Evolutionary conservation across 225 moss, liverwort and hornwort genomes (phyloP), one percentile per base, ranked within the genome.

Genomic region (Sphagnum contortum): DNA sequence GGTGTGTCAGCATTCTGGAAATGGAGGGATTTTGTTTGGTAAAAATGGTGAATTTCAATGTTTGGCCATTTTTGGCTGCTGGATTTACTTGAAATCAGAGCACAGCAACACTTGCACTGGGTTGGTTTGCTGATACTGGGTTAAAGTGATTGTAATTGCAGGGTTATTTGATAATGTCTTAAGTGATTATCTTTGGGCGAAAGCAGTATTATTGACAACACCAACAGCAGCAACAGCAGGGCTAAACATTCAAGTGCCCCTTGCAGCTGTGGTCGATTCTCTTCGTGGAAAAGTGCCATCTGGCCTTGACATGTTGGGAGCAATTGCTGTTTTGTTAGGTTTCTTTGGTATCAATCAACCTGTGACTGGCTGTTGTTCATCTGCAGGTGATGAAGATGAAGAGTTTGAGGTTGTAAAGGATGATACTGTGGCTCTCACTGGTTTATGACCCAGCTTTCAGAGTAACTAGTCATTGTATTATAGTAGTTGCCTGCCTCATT

Each of bases 171-270:
- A 96, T 72, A 96, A 96, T 3, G 87, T 96, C 11, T 73, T 96
- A 66, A 92, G 96, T 64, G 92, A 96, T 71, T 96, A 92, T 66
- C 73, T 96, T 65, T 96, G 96, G 96, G 92, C 92, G 7, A 88
- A 87, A 69, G 96, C 92, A 45, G 70, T 92, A 11, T 64, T 96
- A 81, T 78, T 90, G 46, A 96, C 92, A 57, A 84, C 90, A 50
- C 96, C 92, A 49, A 96, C 96, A 59, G 92, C 87, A 44, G 90
- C 92, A 52, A 96, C 92, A 44, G 80, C 87, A 13, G 92, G 96
- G 44, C 78, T 96, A 64, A 85, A 85, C n/a, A 81, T 92, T 63
- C 92, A 90, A 83, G 87, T 96, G 13, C 96, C 92, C 1, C 80
- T 92, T 50, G 92, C 90, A 70, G 92, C 87, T 9, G 75, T 75